A percentile compares a stretch with the other conserved stretches of the same genome.
Conservation (phyloP, 257 asterid species). For the Solanum pinnatisectum region DNA sequence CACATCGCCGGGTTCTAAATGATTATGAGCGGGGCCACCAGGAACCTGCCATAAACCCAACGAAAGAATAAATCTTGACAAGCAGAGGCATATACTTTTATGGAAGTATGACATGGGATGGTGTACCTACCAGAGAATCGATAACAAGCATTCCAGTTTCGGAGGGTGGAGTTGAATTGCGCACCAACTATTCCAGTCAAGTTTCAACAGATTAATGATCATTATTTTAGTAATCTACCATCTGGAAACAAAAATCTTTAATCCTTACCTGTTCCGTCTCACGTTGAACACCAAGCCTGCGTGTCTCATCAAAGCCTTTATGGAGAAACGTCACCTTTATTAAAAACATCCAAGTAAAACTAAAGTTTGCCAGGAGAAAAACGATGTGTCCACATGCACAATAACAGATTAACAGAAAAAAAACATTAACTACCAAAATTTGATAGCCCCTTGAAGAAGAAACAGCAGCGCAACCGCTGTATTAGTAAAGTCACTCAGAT, state of each 20-base stretch:
- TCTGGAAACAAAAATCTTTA: neutral
- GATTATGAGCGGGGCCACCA: constrained; percentile 88
- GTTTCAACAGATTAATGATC: neutral
- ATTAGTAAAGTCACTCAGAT: neutral
- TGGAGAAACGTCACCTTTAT: constrained; percentile 82
- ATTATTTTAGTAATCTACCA: neutral
- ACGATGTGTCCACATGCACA: neutral
- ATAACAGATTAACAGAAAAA: neutral
- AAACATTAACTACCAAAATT: neutral
- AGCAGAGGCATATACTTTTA: neutral
- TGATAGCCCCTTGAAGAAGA: neutral
- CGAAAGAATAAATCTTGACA: neutral
- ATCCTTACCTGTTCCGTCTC: constrained; percentile 79
- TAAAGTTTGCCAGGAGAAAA: neutral
- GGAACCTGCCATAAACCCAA: constrained; percentile 63
- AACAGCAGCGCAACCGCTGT: neutral
- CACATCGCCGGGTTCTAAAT: constrained; percentile 97
- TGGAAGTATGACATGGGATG: neutral
- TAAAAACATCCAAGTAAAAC: constrained; percentile 8
- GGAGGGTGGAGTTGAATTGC: constrained; percentile 70
- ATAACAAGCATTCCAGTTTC: constrained; percentile 99
- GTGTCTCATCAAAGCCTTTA: constrained; percentile 97
- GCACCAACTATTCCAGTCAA: constrained; percentile 57
- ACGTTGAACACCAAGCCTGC: constrained; percentile 86
- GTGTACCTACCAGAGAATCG: constrained; percentile 76